Base-by-base conservation (phyloP, 1,284 basidiomycete genomes). In the Caloboletus firmus region DNA sequence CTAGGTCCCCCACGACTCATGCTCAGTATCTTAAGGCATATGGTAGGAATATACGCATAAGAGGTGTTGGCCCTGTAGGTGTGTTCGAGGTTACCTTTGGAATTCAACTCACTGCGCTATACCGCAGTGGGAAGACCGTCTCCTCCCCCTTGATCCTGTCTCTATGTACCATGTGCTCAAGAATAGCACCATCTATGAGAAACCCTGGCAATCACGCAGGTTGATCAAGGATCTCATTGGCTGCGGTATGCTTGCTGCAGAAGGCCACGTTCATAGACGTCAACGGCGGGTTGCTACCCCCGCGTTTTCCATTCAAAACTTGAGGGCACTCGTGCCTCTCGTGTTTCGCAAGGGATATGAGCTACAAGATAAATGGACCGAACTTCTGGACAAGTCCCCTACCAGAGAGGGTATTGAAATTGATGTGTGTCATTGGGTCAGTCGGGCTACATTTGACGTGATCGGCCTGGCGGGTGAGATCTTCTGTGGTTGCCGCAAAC, bases 401-500 rank as follows among this genome's bases (percentile, higher is more conserved):
- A 31, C 52, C 18, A 22, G 31, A 12, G 48, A 55, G 4, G 56
- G 68, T 56, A 18, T 58, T 52, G 54, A 62, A 53, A 54, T 92
- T 13, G 87, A 92, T 61, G 79, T 90, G 9, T 85, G 79, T 61
- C 82, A 82, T 62, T 91, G 88, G 87, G 72, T 89, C 42, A 84
- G 83, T 62, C 77, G 88, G 22, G 85, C 85, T 4, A 89, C 89
- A 1, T 91, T 92, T 63, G 89, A 92, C 68, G 84, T 91, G 31
- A 89, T 92, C 61, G 89, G 89, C 1, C 67, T 87, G 15, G 85
- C 89, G 50, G 87, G 88, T 87, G 39, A 54, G 45, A 59, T 30
- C 32, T 45, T 51, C 32, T 30, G 15, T 12, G 24, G 17, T 48
- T 37, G 36, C 26, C 39, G 30, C 42, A 20, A 6, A 20, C 12